Base-by-base conservation (phyloP, 805 yeast genomes). In the Candida boidinii region DNA sequence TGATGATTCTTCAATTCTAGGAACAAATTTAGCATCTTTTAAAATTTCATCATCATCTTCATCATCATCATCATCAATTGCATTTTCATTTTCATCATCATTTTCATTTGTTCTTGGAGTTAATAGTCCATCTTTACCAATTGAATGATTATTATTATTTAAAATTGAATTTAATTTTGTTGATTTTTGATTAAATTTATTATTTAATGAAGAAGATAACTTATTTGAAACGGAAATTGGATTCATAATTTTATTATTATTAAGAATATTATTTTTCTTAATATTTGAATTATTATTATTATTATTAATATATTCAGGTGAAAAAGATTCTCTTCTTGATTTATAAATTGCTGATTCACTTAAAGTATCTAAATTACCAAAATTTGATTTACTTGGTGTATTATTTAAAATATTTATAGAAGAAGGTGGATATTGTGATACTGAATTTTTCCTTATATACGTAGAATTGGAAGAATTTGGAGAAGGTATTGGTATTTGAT, bases 371-470 rank as follows among this genome's bases (percentile, higher is more conserved):
- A 14, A 16, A 17, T 24, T 14, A 7, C 33, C 20, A 11, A 14
- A 17, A 13, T 24, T 31, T 4, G 45, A 43, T 7, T 43, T 39
- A 28, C 37, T 29, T 9, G 42, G 36, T 15, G 36, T 22, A 18
- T n/a, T 25, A 19, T 15, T n/a, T 20, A 8, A 36, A 16, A 6
- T 41, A 45, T 9, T 40, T 8, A 42, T 31, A 16, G 50, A 28
- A 14, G 65, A 53, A 29, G 72, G 73, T 7, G 75, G 73, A 32
- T 62, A 58, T 33, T 62, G 69, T 5, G 70, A 60, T 8, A 64
- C 49, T 5, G 74, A 69, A 36, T 54, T 54, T 19, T 66, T 59
- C 41, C 74, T 49, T 28, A 51, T 19, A 19, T 9, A 4, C 4
- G 21, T 19, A 7, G 21, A 9, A 19, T 7, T 36, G 1, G 48